Base-by-base conservation (phyloP, 345 rosid species). In the Eucalyptus globulus region DNA sequence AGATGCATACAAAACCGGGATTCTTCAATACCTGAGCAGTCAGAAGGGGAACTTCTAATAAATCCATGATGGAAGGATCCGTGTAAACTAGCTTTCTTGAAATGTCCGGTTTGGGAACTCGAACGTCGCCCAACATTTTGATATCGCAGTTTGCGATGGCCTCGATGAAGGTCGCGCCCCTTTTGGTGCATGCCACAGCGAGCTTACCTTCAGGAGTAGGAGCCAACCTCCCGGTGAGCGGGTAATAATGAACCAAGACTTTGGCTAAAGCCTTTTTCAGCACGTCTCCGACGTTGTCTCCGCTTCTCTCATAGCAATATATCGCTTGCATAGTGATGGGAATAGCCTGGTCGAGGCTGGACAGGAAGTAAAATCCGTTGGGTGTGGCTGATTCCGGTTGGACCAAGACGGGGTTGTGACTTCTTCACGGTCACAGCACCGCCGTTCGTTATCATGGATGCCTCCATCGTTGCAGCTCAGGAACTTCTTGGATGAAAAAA, bases 241-340 rank as follows among this genome's bases (percentile, higher is more conserved):
- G 93, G 80, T 56, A 69, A 54, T 83, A 91, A 69, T 87, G 91
- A 65, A 89, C 92, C 21, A 91, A 81, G 58, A 89, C 89, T 83
- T 92, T 88, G 43, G 86, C 65, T 60, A 91, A 81, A 85, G 92
- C 88, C n/a, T 88, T 80, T 65, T 86, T 91, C 11, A 91, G 87
- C 88, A 72, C 87, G 11, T 91, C 90, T 5, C 34, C 45, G 11
- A 89, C 49, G 43, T 69, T 22, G 12, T 90, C 91, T 31, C 43
- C 34, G 31, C 86, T 44, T 10, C 53, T 80, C 83, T 86, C 40
- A 83, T n/a, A 92, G 87, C 87, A 47, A 26, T 89, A 89, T 37
- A 90, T 50, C 15, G 90, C 88, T 8, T 44, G 83, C 67, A 87
- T 69, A 14, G 88, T 49, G 51, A 16, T 9, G 16, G 90, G 60